phyloP scores from a whole-genome alignment of 2,329 filamentous ascomycete species.

The Monilinia vaccinii-corymbosi region DNA sequence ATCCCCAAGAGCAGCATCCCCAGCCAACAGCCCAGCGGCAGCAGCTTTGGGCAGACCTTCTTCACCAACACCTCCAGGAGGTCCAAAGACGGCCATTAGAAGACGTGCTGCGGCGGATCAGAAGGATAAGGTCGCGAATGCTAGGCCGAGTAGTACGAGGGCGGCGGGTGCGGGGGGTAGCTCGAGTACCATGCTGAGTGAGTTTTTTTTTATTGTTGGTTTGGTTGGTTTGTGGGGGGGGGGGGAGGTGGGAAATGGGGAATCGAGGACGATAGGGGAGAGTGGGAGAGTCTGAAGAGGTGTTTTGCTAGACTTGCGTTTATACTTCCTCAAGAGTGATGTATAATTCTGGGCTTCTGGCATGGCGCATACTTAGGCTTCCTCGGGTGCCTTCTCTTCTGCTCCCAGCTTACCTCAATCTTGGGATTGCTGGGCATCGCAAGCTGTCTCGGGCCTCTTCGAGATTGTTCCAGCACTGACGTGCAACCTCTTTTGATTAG shows the following conservation, averaged over 20 bases:
- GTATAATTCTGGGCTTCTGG: neutral
- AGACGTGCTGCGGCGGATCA: slow-evolving; percentile 92
- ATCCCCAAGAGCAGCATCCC: slow-evolving; percentile 42
- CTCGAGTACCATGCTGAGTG: slow-evolving; percentile 97
- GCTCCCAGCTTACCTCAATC: neutral
- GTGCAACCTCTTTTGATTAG: neutral
- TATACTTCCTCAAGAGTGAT: neutral
- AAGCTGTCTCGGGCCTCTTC: neutral
- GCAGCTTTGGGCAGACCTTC: slow-evolving; percentile 57
- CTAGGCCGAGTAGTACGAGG: slow-evolving; percentile 81
- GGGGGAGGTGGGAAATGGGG: neutral
- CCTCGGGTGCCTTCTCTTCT: neutral
- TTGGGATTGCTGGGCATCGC: neutral
- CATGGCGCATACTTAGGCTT: neutral
- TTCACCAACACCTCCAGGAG: slow-evolving; percentile 83
- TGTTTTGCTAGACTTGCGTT: neutral
- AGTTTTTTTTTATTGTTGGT: slow-evolving; percentile 26
- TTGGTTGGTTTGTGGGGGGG: no score
- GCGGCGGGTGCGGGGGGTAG: slow-evolving; percentile 91
- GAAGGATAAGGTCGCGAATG: slow-evolving; percentile 95
- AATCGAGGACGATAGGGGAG: neutral
- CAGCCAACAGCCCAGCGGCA: slow-evolving; percentile 40
- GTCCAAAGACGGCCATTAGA: slow-evolving; percentile 89
- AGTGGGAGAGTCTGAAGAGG: neutral
- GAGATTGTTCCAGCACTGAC: neutral